Percentiles rank a stretch among this genome's conserved stretches.
phyloP scores from a whole-genome alignment of 345 rosid species.

The Punica granatum region DNA sequence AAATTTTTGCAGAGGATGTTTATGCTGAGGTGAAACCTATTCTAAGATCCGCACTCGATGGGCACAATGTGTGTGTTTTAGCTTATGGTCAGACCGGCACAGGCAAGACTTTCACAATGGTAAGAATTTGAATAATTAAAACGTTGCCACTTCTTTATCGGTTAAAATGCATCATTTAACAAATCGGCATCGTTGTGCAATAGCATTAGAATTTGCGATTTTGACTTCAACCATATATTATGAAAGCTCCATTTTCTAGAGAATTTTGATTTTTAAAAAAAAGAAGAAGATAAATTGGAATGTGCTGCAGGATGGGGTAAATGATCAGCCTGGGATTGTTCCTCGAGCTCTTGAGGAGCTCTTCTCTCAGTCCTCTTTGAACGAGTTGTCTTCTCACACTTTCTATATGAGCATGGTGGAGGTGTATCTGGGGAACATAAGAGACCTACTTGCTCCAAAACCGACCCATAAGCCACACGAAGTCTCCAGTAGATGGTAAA shows the following conservation, averaged over 20 bases:
- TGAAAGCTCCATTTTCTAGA: neutral
- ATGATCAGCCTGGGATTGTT: slow-evolving; percentile 62
- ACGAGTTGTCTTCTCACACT: slow-evolving; percentile 35
- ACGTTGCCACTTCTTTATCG: neutral
- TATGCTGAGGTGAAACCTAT: slow-evolving; percentile 73
- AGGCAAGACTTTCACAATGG: slow-evolving; percentile 94
- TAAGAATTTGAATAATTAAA: slow-evolving; percentile 13
- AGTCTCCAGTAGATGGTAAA: slow-evolving; percentile 38
- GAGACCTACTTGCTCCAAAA: slow-evolving; percentile 71
- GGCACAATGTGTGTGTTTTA: slow-evolving; percentile 78
- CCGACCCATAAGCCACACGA: slow-evolving; percentile 32
- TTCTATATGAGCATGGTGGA: slow-evolving; percentile 94
- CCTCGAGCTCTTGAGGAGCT: slow-evolving; percentile 69
- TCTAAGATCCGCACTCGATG: slow-evolving; percentile 86
- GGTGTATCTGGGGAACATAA: slow-evolving; percentile 77
- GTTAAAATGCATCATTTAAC: neutral
- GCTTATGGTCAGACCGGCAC: slow-evolving; percentile 97
- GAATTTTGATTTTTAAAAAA: too few relatives aligned
- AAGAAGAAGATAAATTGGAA: neutral
- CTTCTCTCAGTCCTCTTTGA: slow-evolving; percentile 39
- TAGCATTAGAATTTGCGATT: neutral
- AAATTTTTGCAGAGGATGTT: slow-evolving; percentile 63
- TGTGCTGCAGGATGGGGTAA: slow-evolving; percentile 57
- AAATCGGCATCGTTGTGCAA: neutral
- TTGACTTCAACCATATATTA: neutral